Evolutionary conservation across 2,329 filamentous ascomycete genomes (phyloP).

Genomic region (Moelleriella libera): DNA sequence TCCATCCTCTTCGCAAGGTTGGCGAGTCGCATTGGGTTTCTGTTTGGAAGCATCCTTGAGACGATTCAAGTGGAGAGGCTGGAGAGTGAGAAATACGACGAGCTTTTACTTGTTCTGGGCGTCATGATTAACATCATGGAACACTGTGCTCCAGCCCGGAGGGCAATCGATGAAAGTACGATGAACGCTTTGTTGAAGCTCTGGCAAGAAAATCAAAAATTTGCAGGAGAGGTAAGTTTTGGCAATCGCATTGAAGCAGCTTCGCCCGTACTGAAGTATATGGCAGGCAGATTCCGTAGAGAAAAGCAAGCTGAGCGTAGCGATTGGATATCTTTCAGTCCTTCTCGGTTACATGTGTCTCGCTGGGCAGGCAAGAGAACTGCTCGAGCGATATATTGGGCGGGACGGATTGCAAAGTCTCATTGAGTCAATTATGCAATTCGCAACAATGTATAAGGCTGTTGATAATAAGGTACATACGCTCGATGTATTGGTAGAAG

Average conservation of each 20-base stretch:
- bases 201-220: constrained; percentile 54
- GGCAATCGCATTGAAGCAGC: neutral
- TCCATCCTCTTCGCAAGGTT: constrained; percentile 36
- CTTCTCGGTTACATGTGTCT: constrained; percentile 71
- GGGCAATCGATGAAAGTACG: constrained; percentile 20
- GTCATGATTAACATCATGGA: constrained; percentile 82
- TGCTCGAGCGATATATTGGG: constrained; percentile 26
- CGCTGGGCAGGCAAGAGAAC: constrained; percentile 25
- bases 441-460: constrained; percentile 35
- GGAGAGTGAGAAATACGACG: constrained; percentile 42
- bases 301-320: constrained; percentile 67
- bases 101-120: constrained; percentile 64
- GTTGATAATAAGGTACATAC: constrained; percentile 29
- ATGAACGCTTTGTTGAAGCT: constrained; percentile 46
- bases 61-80: constrained; percentile 35
- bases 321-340: constrained; percentile 74
- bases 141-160: constrained; percentile 50
- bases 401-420: constrained; percentile 30
- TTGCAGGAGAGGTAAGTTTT: constrained; percentile 50
- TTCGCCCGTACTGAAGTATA: neutral
- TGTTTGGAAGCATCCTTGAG: constrained; percentile 32
- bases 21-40: constrained; percentile 33
- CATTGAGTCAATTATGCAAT: constrained; percentile 38
- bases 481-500: constrained; percentile 22
- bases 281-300: constrained; percentile 53